Evolutionary conservation across 257 asterid genomes (phyloP).

Genomic region (Lithospermum erythrorhizon): DNA sequence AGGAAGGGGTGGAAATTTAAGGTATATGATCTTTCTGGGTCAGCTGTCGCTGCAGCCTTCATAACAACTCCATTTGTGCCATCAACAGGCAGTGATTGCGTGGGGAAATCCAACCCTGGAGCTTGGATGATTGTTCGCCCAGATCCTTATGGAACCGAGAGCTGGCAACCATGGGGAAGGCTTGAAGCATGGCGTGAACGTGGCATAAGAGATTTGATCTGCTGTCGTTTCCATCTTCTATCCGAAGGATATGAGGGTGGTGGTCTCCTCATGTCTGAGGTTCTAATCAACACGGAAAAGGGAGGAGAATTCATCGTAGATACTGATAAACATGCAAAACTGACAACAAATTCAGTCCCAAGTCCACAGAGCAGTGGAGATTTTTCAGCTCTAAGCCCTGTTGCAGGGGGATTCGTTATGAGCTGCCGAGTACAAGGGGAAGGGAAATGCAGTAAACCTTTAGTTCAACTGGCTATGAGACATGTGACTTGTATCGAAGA

Average conservation of each 20-base stretch:
- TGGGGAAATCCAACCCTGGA: slow-evolving; percentile 93
- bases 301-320: slow-evolving; percentile 90
- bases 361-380: slow-evolving; percentile 91
- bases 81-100: slow-evolving; percentile 91
- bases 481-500: slow-evolving; percentile 89
- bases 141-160: slow-evolving; percentile 55
- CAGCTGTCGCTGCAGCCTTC: slow-evolving; percentile 95
- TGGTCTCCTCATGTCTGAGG: slow-evolving; percentile 65
- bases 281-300: slow-evolving; percentile 59
- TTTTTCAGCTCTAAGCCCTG: slow-evolving; percentile 50
- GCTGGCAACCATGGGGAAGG: slow-evolving; percentile 99
- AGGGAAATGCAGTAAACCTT: slow-evolving; percentile 73
- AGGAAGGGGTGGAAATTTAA: slow-evolving; percentile 95
- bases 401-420: slow-evolving; percentile 75
- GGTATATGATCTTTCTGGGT: slow-evolving; percentile 89
- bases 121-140: slow-evolving; percentile 92
- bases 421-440: slow-evolving; percentile 82
- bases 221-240: slow-evolving; percentile 76
- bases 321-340: slow-evolving; percentile 52
- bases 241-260: slow-evolving; percentile 65
- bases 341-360: slow-evolving; percentile 47
- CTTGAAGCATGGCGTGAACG: slow-evolving; percentile 98
- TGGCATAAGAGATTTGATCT: slow-evolving; percentile 55
- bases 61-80: slow-evolving; percentile 95
- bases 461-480: slow-evolving; percentile 80